A percentile compares a stretch with the other conserved stretches of the same genome.
These are phyloP conservation scores for Trametes sp. DNA, from an alignment of 1,284 basidiomycete species.

Conservation along the genomic window DNA sequence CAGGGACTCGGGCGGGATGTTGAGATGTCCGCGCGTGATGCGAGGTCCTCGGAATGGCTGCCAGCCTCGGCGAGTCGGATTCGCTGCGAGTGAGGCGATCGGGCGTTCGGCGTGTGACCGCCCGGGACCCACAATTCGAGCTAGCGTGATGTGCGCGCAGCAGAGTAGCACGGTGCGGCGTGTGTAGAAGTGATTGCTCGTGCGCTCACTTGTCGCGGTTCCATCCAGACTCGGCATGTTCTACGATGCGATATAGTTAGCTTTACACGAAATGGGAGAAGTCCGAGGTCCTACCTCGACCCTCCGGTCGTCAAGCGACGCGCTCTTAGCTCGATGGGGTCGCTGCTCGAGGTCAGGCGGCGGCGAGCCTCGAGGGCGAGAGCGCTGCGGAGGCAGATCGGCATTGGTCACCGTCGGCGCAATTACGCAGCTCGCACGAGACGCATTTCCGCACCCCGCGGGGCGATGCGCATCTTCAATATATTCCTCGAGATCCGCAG, in stretches of 20 bases:
- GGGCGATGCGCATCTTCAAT: background rate
- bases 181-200: background rate
- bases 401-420: background rate
- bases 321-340: background rate
- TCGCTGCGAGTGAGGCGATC: background rate
- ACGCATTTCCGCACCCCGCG: background rate
- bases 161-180: too few relatives aligned
- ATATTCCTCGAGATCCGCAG: background rate
- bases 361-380: background rate
- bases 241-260: background rate
- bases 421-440: background rate
- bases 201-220: background rate
- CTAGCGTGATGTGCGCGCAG: background rate
- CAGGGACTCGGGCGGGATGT: slow-evolving; percentile 5
- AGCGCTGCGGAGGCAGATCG: background rate
- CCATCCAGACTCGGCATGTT: too few relatives aligned
- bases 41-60: slow-evolving; percentile 1
- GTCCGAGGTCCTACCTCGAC: background rate
- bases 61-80: background rate
- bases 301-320: background rate
- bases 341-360: background rate
- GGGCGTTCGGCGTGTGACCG: background rate
- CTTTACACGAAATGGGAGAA: too few relatives aligned
- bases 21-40: slow-evolving; percentile 8
- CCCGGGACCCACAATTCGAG: background rate